Base-by-base conservation (phyloP, 2,329 filamentous ascomycete genomes). In the Achaetomium macrosporum region DNA sequence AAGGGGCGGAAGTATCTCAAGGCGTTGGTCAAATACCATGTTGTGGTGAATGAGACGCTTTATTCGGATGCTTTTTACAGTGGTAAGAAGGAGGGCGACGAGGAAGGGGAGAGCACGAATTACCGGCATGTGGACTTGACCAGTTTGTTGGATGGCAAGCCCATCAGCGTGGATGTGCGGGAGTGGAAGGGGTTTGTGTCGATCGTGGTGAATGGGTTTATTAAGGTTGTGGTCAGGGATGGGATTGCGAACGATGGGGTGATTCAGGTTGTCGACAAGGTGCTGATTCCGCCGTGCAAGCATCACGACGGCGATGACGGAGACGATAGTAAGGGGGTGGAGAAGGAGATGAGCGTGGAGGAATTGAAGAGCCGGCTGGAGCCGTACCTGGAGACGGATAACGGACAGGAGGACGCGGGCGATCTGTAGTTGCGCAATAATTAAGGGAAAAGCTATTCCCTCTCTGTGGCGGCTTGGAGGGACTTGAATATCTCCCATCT, bases 41-140 rank as follows among this genome's bases (percentile, higher is more conserved):
- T 91, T 45, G 85, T 86, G 1, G 77, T 83, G 40, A 82, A 88
- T 63, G 77, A 83, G 54, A 91, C 87, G 0, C 72, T 95, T 0
- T 96, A 96, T 74, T 88, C 85, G 6, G 91, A 96, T 65, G 86
- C 84, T 5, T 88, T 85, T 65, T 93, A 90, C 71, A 76, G 25
- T 5, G 47, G 20, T 0, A 61, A 37, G 35, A n/a, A n/a, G 35
- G 7, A 15, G 35, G n/a, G n/a, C n/a, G n/a, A n/a, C n/a, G n/a
- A n/a, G 3, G 35, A n/a, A 12, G 33, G 33, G 10, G 88, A 1
- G 62, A 67, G 42, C 16, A 25, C 8, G 45, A 16, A n/a, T 4
- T 59, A 55, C 4, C 50, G 50, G 45, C 77, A 83, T 60, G 82
- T 87, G 57, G 85, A 92, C 61, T 73, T 96, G 2, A 81, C 84